Evolutionary conservation across 306 rosid genomes (phyloP), one percentile per base, ranked within the genome.

Genomic region (Rosa chinensis): DNA sequence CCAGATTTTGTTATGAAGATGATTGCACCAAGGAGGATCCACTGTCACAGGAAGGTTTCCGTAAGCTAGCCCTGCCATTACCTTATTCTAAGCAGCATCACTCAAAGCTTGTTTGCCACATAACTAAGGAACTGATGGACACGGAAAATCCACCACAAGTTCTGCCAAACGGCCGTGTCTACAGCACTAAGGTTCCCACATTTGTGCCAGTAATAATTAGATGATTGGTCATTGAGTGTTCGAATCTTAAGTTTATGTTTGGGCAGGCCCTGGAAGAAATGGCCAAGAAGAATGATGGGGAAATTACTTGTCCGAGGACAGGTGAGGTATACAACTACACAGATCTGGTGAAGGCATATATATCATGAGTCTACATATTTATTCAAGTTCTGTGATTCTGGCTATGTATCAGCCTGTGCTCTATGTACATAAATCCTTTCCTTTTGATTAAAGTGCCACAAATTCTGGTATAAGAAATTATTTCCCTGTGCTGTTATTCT

Each of bases 11-110:
- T 81, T 95, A 93, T 21, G 90, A 95, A 83, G 96, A 93, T 78
- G 97, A 91, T 85, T 95, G 99, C 90, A 89, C 96, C 78, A 95
- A 95, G 90, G 98, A 95, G 83, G 99, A 95, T 66, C 99, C 99
- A 28, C 82, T 95, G 77, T 93, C 99, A 9, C 99, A 95, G 81
- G 94, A 91, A 72, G 79, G 87, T 76, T 95, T 95, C 82, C 91
- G 97, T 68, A 89, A 85, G 83, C 88, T 95, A 62, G 99, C 99
- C 71, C 61, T 59, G 78, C 89, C 93, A 28, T 88, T 95, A 75
- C 99, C 99, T 10, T 95, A 82, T 88, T 91, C 99, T 7, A 95
- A 95, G 89, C 97, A 89, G 90, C 93, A 89, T 86, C 94, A 90
- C 81, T 95, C 99, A 7, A 95, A 90, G 90, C 94, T 93, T 72